Base-by-base conservation (phyloP, 305 asterid genomes). In the Caryopteris hybrid region DNA sequence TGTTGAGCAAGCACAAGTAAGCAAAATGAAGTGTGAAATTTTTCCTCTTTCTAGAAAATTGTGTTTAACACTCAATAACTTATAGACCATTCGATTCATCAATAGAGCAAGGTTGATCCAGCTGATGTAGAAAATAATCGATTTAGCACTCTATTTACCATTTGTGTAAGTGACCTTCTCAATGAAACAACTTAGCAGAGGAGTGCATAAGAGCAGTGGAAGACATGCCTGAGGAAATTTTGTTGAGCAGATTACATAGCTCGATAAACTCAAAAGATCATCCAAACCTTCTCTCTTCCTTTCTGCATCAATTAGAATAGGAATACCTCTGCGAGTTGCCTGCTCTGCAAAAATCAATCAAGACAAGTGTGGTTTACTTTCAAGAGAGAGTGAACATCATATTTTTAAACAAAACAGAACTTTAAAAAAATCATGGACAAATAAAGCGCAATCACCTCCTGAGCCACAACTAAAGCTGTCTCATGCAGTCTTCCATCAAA, bases 321-420 rank as follows among this genome's bases (percentile, higher is more conserved):
- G 99, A 68, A 94, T 86, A 68, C 92, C 91, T 76, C 86, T 79
- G 81, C 86, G 84, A 47, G 86, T 76, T 84, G 98, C 99, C 99
- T 94, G 95, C 93, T 85, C 96, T 86, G 93, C n/a, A n/a, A 86
- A 88, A 84, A 80, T 31, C 36, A 31, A 76, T 74, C 76, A 76
- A 76, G 82, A 74, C 64, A 77, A 70, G 31, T 66, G 75, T 61
- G 70, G 77, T 75, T 74, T 72, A 76, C 80, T 72, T 71, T 70
- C 73, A 51, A 60, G 73, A 72, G 71, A 59, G 20, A 69, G 62
- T 31, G 74, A 59, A 48, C 41, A n/a, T n/a, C n/a, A n/a, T n/a
- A n/a, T n/a, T n/a, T n/a, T n/a, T n/a, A n/a, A 51, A 70, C 16
- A 54, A 39, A 55, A 14, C 46, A 16, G 17, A 74, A 31, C 42